phyloP scores from a whole-genome alignment of 2,329 filamentous ascomycete species.

The Aureobasidium sp. region DNA sequence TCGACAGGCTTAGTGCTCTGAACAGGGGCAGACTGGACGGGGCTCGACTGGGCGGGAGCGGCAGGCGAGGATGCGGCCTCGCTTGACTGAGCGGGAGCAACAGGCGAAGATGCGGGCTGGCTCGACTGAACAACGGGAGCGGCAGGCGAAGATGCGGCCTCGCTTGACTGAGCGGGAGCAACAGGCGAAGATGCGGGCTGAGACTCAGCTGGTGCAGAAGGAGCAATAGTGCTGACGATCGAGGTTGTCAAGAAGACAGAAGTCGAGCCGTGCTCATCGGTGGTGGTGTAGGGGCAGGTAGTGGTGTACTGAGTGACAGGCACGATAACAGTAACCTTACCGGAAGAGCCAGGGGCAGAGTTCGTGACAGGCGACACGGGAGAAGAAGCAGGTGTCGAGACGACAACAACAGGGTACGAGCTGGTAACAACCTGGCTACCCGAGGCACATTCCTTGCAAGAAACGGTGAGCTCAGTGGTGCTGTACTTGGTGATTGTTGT shows the following conservation, averaged over 20 bases:
- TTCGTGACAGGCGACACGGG: not conserved
- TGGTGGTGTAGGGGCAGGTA: slow-evolving; percentile 16
- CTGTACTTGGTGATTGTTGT: slow-evolving; percentile 17
- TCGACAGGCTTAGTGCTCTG: not conserved
- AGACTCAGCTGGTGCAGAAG: not conserved
- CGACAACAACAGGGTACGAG: not conserved
- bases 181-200: not conserved
- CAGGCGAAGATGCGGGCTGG: not conserved
- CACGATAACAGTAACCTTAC: slow-evolving; percentile 1
- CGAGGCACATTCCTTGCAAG: slow-evolving; percentile 23
- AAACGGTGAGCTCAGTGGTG: slow-evolving; percentile 26
- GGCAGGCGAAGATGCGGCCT: not conserved
- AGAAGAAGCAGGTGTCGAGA: not conserved
- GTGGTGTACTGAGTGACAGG: slow-evolving; percentile 14
- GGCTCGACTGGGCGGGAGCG: not conserved
- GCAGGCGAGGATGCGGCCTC: not conserved
- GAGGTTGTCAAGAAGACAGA: slow-evolving; percentile 38
- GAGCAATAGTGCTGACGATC: slow-evolving; percentile 7
- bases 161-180: not conserved
- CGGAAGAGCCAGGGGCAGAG: not conserved
- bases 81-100: not conserved
- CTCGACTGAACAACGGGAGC: not conserved
- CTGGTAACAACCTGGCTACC: slow-evolving; percentile 8
- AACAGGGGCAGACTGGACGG: not conserved
- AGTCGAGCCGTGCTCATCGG: slow-evolving; percentile 14